Base-by-base conservation (phyloP, 805 yeast species). In the Isabelozyma gotoi region DNA sequence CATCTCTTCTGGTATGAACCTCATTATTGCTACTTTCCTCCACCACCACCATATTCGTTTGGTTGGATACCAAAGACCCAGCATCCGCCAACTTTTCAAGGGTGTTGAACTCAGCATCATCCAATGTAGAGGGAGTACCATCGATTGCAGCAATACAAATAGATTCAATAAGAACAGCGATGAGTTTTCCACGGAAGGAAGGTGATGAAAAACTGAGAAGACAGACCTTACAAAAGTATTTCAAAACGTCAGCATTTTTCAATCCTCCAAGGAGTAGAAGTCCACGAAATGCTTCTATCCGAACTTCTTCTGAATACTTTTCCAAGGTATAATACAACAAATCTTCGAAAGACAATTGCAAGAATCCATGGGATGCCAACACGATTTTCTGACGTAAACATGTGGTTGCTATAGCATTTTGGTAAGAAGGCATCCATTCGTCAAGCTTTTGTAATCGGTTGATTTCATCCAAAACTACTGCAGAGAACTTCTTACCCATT, bases 341-440 rank as follows among this genome's bases (percentile, higher is more conserved):
- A 45, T 84, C 84, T 49, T 78, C 76, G 47, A 81, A 72, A 17
- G 79, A 58, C 8, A 85, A 59, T 4, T 69, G 64, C 17, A 78
- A 68, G 7, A 81, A 62, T 0, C 89, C 88, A 15, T 68, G 67
- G 10, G 76, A 61, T 0, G 85, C 81, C 34, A 94, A 64, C 31
- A 70, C 62, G 34, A 86, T 73, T 49, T 84, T 86, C 49, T 80
- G 83, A 33, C 66, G 62, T 17, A 90, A 52, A 20, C 90, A 79
- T 4, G 79, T 67, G 19, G 71, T 63, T 14, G 90, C 74, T 33
- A 87, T 68, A 31, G 74, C 48, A 44, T 76, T 60, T 41, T 81
- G 84, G 48, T 78, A 81, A 0, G 96, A 84, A 1, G 97, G 92
- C 6, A 85, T 73, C 95, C 95, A 89, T 35, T 78, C 82, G 56